Conservation (phyloP, 768 basidiomycete species). For the Hypholoma sublateritium region DNA sequence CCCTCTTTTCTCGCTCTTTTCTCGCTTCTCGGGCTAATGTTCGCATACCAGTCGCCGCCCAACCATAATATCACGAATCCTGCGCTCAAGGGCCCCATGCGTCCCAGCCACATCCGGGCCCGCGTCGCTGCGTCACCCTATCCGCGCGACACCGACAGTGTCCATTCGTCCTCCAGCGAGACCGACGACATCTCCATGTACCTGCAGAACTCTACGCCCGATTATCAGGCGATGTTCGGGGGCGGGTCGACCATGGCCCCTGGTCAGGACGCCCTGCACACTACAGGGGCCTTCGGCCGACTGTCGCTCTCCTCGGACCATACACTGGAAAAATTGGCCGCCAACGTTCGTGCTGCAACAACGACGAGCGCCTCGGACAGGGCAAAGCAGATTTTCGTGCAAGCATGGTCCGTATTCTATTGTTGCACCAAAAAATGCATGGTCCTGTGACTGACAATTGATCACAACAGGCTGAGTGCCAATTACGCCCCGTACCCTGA, state of each 20-base stretch:
- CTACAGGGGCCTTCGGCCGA: slow-evolving; percentile 73
- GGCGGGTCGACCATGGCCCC: slow-evolving; percentile 45
- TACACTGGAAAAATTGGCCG: slow-evolving; percentile 81
- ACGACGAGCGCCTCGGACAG: slow-evolving; percentile 90
- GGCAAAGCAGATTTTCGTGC: slow-evolving; percentile 91
- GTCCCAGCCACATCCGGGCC: slow-evolving; percentile 75
- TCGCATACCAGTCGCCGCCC: slow-evolving; percentile 61
- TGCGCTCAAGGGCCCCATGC: slow-evolving; percentile 74
- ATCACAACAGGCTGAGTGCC: slow-evolving; percentile 65
- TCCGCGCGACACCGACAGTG: slow-evolving; percentile 81
- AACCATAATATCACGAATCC: slow-evolving; percentile 75
- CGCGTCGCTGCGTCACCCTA: slow-evolving; percentile 83
- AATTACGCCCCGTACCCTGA: slow-evolving; percentile 92
- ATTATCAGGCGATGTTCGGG: slow-evolving; percentile 70
- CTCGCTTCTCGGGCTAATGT: slow-evolving; percentile 20
- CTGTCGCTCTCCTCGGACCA: slow-evolving; percentile 79
- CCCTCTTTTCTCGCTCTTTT: slow-evolving; percentile 10
- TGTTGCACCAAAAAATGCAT: slow-evolving; percentile 12
- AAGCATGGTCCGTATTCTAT: slow-evolving; percentile 70
- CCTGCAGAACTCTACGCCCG: slow-evolving; percentile 51
- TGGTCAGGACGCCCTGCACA: slow-evolving; percentile 55
- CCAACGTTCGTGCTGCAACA: slow-evolving; percentile 84
- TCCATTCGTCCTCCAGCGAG: slow-evolving; percentile 86
- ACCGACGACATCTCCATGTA: slow-evolving; percentile 87
- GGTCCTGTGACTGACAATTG: slow-evolving; percentile 17